These are phyloP conservation scores for Ceratocystis cacaofunesta DNA, from an alignment of 2,329 filamentous ascomycete genomes.

Conservation along the genomic window DNA sequence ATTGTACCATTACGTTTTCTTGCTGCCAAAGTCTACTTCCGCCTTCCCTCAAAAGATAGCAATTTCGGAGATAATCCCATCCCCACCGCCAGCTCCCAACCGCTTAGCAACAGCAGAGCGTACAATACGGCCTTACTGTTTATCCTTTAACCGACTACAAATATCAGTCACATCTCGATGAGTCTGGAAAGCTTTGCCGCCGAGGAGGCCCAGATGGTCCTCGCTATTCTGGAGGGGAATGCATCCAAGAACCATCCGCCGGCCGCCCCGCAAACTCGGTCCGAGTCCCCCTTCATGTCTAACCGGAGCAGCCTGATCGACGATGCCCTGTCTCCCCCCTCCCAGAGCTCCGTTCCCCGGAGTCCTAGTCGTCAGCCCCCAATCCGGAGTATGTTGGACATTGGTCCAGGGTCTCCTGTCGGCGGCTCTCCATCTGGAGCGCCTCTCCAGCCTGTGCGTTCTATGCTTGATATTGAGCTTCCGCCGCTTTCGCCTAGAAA, in stretches of 20 bases:
- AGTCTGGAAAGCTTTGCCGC: conserved; percentile 64
- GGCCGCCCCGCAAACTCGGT: conserved; percentile 28
- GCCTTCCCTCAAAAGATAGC: too few relatives aligned
- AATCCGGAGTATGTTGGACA: conserved; percentile 51
- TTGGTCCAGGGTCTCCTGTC: conserved; percentile 30
- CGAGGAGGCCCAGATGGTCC: conserved; percentile 60
- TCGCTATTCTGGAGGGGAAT: conserved; percentile 45
- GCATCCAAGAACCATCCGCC: conserved; percentile 21
- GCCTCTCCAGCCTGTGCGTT: conserved; percentile 34
- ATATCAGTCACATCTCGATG: conserved; percentile 35
- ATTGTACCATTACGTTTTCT: too few relatives aligned
- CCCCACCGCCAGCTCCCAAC: too few relatives aligned
- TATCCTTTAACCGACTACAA: neutral
- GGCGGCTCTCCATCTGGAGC: conserved; percentile 25
- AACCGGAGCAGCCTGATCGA: conserved; percentile 50
- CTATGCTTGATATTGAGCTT: conserved; percentile 37
- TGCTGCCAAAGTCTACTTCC: too few relatives aligned
- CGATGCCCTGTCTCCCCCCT: conserved; percentile 21
- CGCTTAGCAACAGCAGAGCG: too few relatives aligned
- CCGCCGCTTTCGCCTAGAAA: conserved; percentile 17
- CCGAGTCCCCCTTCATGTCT: conserved; percentile 48
- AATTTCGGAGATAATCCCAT: too few relatives aligned
- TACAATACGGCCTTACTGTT: neutral
- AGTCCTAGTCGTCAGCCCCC: conserved; percentile 30
- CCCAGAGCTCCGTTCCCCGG: conserved; percentile 14